phyloP scores from a whole-genome alignment of 1,284 basidiomycete species.

The Ustilago xerochloae region DNA sequence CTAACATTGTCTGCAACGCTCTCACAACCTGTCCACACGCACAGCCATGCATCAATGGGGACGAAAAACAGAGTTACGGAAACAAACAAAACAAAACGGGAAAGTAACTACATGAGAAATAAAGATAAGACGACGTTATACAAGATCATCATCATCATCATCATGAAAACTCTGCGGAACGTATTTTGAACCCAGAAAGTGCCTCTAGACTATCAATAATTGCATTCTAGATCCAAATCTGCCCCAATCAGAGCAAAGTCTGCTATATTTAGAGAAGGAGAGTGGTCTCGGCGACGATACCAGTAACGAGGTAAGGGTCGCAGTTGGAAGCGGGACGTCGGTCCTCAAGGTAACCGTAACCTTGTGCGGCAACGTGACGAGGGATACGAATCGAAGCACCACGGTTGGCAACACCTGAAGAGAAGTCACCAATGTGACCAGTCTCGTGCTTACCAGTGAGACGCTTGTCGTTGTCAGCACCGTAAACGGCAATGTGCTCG shows the following conservation, averaged over 20 bases:
- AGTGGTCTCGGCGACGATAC: slow-evolving; percentile 92
- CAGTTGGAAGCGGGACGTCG: slow-evolving; percentile 84
- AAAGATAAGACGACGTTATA: neutral
- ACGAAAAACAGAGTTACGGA: neutral
- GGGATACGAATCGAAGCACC: slow-evolving; percentile 81
- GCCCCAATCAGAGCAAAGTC: no score
- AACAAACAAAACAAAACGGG: neutral
- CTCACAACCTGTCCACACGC: no score
- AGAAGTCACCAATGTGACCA: slow-evolving; percentile 91
- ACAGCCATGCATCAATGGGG: no score
- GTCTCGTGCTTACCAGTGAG: slow-evolving; percentile 77
- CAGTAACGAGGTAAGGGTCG: slow-evolving; percentile 73
- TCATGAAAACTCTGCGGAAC: neutral
- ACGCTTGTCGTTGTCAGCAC: slow-evolving; percentile 67
- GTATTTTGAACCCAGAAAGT: neutral
- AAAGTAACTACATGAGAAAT: slow-evolving; percentile 5
- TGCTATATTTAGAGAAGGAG: slow-evolving; percentile 52
- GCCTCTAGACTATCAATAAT: no score
- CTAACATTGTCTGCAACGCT: no score
- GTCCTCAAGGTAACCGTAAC: slow-evolving; percentile 84
- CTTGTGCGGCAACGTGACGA: slow-evolving; percentile 88
- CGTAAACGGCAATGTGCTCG: slow-evolving; percentile 69
- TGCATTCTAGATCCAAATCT: no score
- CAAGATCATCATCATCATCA: neutral
- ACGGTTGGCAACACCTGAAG: slow-evolving; percentile 95